Evolutionary conservation across 805 yeast genomes (phyloP), one percentile per base, ranked within the genome.

Genomic region (Candida sonorensis): DNA sequence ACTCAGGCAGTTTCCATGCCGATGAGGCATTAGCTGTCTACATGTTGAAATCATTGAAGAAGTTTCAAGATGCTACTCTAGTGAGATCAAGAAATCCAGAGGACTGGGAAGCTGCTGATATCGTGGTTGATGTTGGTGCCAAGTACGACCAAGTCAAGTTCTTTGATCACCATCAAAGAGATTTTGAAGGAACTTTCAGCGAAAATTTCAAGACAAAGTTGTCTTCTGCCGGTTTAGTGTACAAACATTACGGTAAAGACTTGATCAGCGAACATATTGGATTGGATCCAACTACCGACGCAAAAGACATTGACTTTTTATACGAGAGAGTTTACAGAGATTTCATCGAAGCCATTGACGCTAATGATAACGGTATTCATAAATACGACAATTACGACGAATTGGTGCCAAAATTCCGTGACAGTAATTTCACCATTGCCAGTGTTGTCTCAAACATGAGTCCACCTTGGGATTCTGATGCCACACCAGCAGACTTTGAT

Each of bases 161-260:
- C 56, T 90, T 85, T 57, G 98, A 92, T 57, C 98, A 92, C 55
- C 98, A 92, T 62, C 98, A 92, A 65, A 75, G 97, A 42, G 97
- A 82, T 13, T 92, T 92, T 51, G 61, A 62, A 19, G 88, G 81
- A 45, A 75, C 81, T 5, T 90, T 92, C 52, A 73, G 73, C 16
- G 66, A 55, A 1, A 60, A 66, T 7, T 81, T 66, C 52, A 57
- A 64, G 38, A 92, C 97, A 31, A 88, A 86, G 57, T 69, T 92
- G 43, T 81, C 94, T 13, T 82, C 95, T 36, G 98, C 98, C 7
- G 98, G 98, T 17, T 69, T 92, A 40, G 77, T 92, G 13, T 92
- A 80, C 67, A 90, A 88, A 53, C 90, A 83, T 58, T 83, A 67
- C 46, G 94, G 94, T 43, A 73, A 72, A 46, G 78, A 77, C 30